These are phyloP conservation scores for Zygotorulaspora florentina DNA, from an alignment of 805 yeast genomes.

Conservation along the genomic window DNA sequence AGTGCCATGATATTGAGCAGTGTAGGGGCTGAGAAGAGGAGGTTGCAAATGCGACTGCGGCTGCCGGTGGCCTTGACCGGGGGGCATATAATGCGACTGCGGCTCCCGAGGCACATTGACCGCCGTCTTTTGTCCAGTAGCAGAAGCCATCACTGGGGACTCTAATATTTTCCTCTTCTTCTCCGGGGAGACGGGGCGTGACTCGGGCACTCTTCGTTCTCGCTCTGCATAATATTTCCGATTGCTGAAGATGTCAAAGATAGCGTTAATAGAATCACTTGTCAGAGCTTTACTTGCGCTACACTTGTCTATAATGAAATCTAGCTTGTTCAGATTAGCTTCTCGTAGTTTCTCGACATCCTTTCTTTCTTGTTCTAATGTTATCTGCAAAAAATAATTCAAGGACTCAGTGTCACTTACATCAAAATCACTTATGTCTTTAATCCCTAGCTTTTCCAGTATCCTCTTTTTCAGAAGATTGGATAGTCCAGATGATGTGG, in stretches of 20 bases:
- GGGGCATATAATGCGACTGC: not conserved
- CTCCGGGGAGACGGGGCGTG: conserved; percentile 2
- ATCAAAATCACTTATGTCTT: conserved; percentile 7
- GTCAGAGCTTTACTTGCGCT: conserved; percentile 16
- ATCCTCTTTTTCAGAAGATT: conserved; percentile 3
- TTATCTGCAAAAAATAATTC: conserved; percentile 17
- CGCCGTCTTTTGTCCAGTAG: not conserved
- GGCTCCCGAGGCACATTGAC: not conserved
- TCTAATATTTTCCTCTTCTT: conserved; percentile 6
- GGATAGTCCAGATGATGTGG: not conserved
- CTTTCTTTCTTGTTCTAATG: conserved; percentile 18
- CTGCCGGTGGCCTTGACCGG: not conserved
- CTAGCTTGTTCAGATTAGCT: conserved; percentile 20
- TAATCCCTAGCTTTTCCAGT: conserved; percentile 14
- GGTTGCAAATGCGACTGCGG: conserved; percentile 5
- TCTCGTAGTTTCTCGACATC: conserved; percentile 20
- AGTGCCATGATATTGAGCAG: conserved; percentile 2
- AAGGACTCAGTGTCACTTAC: conserved; percentile 11
- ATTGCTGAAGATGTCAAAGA: conserved; percentile 1
- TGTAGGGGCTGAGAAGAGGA: conserved; percentile 6
- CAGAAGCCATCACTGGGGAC: conserved; percentile 18
- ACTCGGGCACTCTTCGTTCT: conserved; percentile 1
- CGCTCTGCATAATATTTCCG: not conserved
- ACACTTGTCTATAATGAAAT: conserved; percentile 20
- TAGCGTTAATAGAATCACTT: conserved; percentile 12